Evolutionary conservation across 108 stramenopile genomes (phyloP).

Genomic region (Nannochloropsis gaditana): DNA sequence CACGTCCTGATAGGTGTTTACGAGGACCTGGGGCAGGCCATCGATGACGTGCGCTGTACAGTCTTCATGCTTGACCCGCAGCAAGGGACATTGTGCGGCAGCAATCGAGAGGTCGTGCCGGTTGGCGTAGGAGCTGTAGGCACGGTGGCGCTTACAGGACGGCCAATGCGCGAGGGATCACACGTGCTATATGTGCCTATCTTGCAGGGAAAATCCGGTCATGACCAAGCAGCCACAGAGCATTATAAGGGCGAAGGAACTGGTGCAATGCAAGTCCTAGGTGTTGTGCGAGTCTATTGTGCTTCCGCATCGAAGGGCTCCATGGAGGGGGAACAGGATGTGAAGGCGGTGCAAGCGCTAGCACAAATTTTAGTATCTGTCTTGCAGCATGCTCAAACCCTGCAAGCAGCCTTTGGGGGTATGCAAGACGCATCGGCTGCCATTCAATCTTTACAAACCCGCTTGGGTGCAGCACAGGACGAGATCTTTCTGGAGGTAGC

Average conservation of each 20-base stretch:
- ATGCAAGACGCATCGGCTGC: constrained; percentile 12
- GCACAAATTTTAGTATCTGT: not conserved
- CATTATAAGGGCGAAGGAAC: not conserved
- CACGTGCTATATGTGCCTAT: constrained; percentile 11
- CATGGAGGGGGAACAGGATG: not conserved
- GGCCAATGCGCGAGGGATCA: not conserved
- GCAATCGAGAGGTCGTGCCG: not conserved
- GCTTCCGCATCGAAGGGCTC: not conserved
- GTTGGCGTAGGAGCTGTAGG: not conserved
- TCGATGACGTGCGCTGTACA: not conserved
- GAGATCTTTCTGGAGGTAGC: constrained; percentile 8
- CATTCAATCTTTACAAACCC: constrained; percentile 13
- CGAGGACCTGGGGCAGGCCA: not conserved
- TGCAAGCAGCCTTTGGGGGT: constrained; percentile 12
- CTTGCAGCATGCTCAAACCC: not conserved
- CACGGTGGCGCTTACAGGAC: not conserved
- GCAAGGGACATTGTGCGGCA: not conserved
- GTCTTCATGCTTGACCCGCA: constrained; percentile 9
- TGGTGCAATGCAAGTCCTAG: not conserved
- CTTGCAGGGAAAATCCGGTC: not conserved
- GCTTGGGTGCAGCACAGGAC: not conserved
- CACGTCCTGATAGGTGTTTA: not conserved
- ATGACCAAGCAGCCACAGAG: not conserved
- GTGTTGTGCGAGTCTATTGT: not conserved
- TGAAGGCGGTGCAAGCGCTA: not conserved